Base-by-base conservation (phyloP, 148 eudicot species). In the Gaultheria prostrata region DNA sequence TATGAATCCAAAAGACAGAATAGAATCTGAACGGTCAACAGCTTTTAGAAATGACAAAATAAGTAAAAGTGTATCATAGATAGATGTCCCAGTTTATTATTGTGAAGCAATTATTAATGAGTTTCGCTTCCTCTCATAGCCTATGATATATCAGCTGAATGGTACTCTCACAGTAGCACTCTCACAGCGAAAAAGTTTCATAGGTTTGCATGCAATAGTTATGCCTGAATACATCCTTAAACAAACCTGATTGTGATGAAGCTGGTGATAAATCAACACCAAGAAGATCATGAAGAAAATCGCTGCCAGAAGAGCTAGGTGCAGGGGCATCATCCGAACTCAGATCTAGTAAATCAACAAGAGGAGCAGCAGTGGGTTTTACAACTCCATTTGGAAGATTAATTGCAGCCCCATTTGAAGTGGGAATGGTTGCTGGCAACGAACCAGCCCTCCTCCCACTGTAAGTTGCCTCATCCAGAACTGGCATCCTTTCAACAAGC, bases 401-500 rank as follows among this genome's bases (percentile, higher is more conserved):
- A 54, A 90, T 89, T 76, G 93, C 54, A 84, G 91, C 88, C 21
- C 95, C 97, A 71, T 91, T 88, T 79, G 97, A 89, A 76, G 89
- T 87, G 80, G 98, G 87, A 90, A 85, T 82, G 77, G 91, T 84
- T 80, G 95, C 84, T 12, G 94, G 90, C 84, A 93, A 87, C 46
- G 98, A 92, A 83, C 99, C 99, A 82, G 89, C 91, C 85, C 85
- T 97, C 84, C 88, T 94, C 81, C 94, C 97, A 75, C 90, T 91
- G 87, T 84, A 92, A 73, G 95, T 97, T 79, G 98, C 94, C 90
- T 97, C 99, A 87, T 97, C 99, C 83, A 97, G 93, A 73, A 94
- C 98, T 73, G 99, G 99, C 99, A 97, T 97, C 86, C 95, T 90
- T 86, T 97, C 99, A 76, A 95, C 92, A 84, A 97, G 87, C 30